Evolutionary conservation across 805 yeast species (phyloP), one percentile per base, ranked within the genome.

Genomic region (Teunomyces pallodes): DNA sequence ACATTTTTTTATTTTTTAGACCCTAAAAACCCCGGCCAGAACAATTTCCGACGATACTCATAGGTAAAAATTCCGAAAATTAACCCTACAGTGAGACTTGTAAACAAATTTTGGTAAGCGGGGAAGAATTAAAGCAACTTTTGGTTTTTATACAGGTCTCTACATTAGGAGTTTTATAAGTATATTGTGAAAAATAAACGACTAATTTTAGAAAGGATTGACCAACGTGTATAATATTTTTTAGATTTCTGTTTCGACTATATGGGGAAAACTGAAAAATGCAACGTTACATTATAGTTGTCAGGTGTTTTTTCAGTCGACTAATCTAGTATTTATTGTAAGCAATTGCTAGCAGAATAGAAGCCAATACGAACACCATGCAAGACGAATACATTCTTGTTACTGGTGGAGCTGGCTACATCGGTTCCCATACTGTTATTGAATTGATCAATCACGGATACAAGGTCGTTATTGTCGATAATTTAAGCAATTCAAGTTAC

Each of bases 351-450:
- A 20, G 6, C 24, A 20, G 24, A 20, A 20, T 20, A 20, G 24
- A 20, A 20, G 24, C 24, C 24, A 20, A 20, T 20, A 32, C 17
- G 14, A 9, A 32, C 17, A 32, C 12, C 16, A 36, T 38, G 41
- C n/a, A 17, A 8, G 35, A 30, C 6, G 56, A 51, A 42, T 72
- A 72, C 61, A 81, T 84, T 40, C 71, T 86, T 46, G 91, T 87
- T 27, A 86, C 94, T 17, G 95, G 95, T 40, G 95, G 95, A 42
- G 88, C 92, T 26, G 94, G 96, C 16, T 87, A 87, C 67, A 86
- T 88, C 59, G 95, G 94, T 24, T 84, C 92, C 8, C 94, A 87
- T 62, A 84, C 92, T 1, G 87, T 79, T 13, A 80, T 82, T 42
- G 86, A 81, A 56, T 74, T 84, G 46, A 62, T 83, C 43, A 75